Percentiles rank a stretch among this genome's conserved stretches.
Evolutionary conservation across 176 grass and related monocot genomes (phyloP).

Genomic region (Oryza nivara): DNA sequence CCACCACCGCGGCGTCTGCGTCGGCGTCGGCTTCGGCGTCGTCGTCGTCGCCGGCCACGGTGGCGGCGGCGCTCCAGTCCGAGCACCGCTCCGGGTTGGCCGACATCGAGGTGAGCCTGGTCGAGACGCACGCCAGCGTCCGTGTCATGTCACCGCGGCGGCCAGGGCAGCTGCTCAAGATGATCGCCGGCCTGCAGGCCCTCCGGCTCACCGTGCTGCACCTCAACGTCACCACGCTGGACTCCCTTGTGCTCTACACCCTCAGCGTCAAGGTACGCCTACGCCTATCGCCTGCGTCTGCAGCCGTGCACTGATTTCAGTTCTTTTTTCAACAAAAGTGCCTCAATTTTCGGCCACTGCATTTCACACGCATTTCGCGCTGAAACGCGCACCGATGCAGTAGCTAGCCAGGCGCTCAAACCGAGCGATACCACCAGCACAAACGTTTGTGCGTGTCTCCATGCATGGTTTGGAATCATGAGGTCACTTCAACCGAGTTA

Average conservation of each 20-base stretch:
- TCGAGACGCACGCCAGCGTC: slow-evolving; percentile 89
- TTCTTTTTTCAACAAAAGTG: neutral
- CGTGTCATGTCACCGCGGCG: slow-evolving; percentile 64
- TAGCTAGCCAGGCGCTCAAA: slow-evolving; percentile 17
- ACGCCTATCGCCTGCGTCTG: neutral
- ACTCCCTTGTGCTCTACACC: slow-evolving; percentile 69
- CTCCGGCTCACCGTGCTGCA: slow-evolving; percentile 73
- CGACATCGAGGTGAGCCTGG: slow-evolving; percentile 84
- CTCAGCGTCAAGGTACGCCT: slow-evolving; percentile 76
- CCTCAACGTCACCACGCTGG: slow-evolving; percentile 77
- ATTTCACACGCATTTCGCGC: neutral
- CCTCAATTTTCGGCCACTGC: neutral
- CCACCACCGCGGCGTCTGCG: neutral
- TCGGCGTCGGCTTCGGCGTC: neutral
- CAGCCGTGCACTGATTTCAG: neutral
- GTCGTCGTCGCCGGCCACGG: neutral
- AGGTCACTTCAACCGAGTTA: neutral
- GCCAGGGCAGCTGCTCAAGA: slow-evolving; percentile 66
- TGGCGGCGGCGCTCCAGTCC: neutral
- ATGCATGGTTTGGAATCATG: slow-evolving; percentile 50
- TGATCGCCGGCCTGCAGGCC: slow-evolving; percentile 67
- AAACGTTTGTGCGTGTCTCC: slow-evolving; percentile 33
- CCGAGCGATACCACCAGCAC: slow-evolving; percentile 23
- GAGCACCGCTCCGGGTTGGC: slow-evolving; percentile 58
- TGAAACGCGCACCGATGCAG: neutral